Conservation (phyloP, 2,329 filamentous ascomycete species). For the Ceratocystis cacaofunesta region DNA sequence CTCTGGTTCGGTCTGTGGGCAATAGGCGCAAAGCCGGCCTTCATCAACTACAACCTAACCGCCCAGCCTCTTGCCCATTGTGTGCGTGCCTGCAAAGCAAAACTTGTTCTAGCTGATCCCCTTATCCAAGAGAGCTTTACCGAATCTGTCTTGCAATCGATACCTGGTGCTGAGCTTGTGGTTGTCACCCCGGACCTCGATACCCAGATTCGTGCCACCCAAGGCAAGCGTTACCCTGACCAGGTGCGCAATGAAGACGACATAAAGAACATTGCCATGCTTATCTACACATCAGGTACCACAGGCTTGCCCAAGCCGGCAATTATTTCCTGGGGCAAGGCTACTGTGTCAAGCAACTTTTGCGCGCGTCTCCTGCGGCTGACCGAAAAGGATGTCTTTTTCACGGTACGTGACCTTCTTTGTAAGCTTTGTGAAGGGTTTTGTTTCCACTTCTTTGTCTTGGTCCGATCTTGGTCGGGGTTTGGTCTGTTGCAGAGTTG, state of each 20-base stretch:
- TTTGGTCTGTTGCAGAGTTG: constrained; percentile 2
- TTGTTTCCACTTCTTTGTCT: not conserved
- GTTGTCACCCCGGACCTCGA: constrained; percentile 46
- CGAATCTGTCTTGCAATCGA: constrained; percentile 39
- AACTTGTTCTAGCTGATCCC: constrained; percentile 54
- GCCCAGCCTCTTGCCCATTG: constrained; percentile 61
- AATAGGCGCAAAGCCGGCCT: constrained; percentile 67
- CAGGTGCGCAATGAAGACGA: constrained; percentile 36
- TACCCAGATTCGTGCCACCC: constrained; percentile 35
- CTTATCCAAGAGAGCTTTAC: constrained; percentile 31
- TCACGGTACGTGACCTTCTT: constrained; percentile 41
- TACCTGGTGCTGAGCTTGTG: constrained; percentile 41
- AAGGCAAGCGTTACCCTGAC: constrained; percentile 44
- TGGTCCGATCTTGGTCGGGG: not conserved
- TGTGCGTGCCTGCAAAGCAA: constrained; percentile 50
- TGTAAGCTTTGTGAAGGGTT: not conserved
- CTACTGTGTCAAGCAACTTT: constrained; percentile 38
- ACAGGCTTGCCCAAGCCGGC: constrained; percentile 73
- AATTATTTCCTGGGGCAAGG: constrained; percentile 58
- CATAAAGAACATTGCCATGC: constrained; percentile 45
- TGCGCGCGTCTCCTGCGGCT: constrained; percentile 41
- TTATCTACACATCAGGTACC: constrained; percentile 78
- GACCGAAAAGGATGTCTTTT: constrained; percentile 52
- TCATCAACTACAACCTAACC: constrained; percentile 75
- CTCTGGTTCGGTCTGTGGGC: constrained; percentile 66